Evolutionary conservation across 352 stramenopile species (phyloP), one percentile per base, ranked within the genome.

Genomic region (Phytophthora multivora): DNA sequence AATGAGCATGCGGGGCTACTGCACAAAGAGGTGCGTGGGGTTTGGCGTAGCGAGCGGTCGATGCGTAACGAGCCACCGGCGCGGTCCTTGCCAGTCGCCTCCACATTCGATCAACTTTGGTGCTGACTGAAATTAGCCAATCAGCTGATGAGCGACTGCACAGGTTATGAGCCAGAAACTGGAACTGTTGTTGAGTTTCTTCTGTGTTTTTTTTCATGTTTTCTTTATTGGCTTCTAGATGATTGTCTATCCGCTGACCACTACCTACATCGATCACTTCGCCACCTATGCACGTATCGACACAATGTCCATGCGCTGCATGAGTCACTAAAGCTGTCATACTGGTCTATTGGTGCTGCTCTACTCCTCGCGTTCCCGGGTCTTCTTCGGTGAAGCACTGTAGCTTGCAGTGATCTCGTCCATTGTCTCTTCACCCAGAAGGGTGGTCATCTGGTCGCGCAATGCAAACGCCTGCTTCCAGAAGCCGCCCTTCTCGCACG

Each of bases 401-500:
- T 31, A 3, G 39, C 33, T 59, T 47, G 49, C 23, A 3, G 48
- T 56, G 43, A 68, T 67, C 73, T 79, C 59, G 38, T 77, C 45
- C 60, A 73, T 21, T 12, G 52, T 59, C 19, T 79, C 59, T 23
- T 77, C 40, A 16, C 77, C 73, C 19, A 80, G 50, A 7, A 90
- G 75, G 9, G 57, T 67, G 5, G 65, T 71, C 48, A 87, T 80
- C 28, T 55, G 63, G 36, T 83, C 70, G 38, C 73, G 77, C 53
- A 90, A 65, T 33, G 63, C 42, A 13, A 90, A 66, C 46, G 81
- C 81, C 40, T 74, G 65, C 66, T 90, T 90, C 81, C 79, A 88
- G 35, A 80, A 49, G 18, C 81, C 79, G 35, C 64, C 62, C 45
- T 78, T 68, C 56, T 90, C 81, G 42, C 68, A 82, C 13, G 66